Evolutionary conservation across 345 rosid genomes (phyloP).

Genomic region (Eutrema yunnanense): DNA sequence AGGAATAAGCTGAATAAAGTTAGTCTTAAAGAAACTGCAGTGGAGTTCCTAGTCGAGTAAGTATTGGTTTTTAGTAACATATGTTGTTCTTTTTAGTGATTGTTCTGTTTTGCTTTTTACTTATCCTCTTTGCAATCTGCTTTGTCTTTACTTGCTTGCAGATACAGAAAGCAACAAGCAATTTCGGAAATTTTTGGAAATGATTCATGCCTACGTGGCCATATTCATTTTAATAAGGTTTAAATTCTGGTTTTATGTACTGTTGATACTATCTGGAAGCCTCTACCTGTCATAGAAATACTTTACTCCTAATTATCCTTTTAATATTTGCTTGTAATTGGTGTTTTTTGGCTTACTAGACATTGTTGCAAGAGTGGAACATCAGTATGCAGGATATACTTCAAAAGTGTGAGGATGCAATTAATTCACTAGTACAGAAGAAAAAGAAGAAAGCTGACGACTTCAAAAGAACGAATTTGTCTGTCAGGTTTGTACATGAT

Average conservation of each 20-base stretch:
- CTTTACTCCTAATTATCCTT: neutral
- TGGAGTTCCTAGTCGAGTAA: constrained; percentile 71
- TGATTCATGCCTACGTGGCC: constrained; percentile 66
- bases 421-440: constrained; percentile 45
- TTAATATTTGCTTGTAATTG: constrained; percentile 23
- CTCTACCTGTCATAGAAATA: neutral
- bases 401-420: constrained; percentile 61
- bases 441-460: constrained; percentile 49
- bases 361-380: constrained; percentile 43
- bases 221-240: constrained; percentile 77
- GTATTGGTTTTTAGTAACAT: constrained; percentile 26
- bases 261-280: constrained; percentile 9
- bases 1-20: constrained; percentile 74
- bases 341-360: constrained; percentile 37
- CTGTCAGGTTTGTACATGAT: constrained; percentile 54
- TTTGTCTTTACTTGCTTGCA: constrained; percentile 29
- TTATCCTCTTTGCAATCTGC: constrained; percentile 2
- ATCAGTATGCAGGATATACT: constrained; percentile 50
- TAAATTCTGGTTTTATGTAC: constrained; percentile 11
- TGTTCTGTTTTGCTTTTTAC: neutral
- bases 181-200: constrained; percentile 38
- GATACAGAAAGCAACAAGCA: constrained; percentile 47
- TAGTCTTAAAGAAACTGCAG: constrained; percentile 65
- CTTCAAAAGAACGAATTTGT: constrained; percentile 45
- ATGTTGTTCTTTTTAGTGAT: neutral